A percentile compares a stretch with the other conserved stretches of the same genome.
These are phyloP conservation scores for Friedmanniomyces simplex DNA, from an alignment of 495 filamentous ascomycete genomes.

Conservation along the genomic window DNA sequence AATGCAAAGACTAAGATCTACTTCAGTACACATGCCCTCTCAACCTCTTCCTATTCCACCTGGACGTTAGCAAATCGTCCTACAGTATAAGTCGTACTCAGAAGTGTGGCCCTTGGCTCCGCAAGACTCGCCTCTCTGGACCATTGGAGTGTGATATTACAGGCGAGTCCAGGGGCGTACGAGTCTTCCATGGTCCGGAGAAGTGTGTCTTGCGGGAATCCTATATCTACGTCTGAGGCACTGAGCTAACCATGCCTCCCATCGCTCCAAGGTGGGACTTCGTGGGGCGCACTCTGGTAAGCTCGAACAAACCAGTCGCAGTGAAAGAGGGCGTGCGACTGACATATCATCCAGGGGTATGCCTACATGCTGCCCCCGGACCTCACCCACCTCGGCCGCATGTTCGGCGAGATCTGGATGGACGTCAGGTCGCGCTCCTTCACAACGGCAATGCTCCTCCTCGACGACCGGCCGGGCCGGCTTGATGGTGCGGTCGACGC, in stretches of 20 bases:
- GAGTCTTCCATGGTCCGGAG: neutral
- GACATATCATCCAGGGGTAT: slow-evolving; percentile 32
- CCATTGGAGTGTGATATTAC: too few species aligned
- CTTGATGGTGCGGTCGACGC: slow-evolving; percentile 18
- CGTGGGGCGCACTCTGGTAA: neutral
- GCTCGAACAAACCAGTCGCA: neutral
- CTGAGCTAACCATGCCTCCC: neutral
- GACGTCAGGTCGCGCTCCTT: slow-evolving; percentile 9
- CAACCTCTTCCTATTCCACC: too few species aligned
- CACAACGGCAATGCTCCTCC: slow-evolving; percentile 8
- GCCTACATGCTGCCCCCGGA: slow-evolving; percentile 19
- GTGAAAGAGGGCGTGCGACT: neutral
- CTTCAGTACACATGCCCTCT: too few species aligned
- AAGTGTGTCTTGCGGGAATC: too few species aligned
- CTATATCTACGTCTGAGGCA: too few species aligned
- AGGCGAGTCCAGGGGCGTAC: too few species aligned
- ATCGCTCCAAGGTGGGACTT: neutral
- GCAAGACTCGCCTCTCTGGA: too few species aligned
- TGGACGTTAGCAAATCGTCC: too few species aligned
- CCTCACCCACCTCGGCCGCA: slow-evolving; percentile 8
- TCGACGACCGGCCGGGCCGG: slow-evolving; percentile 16
- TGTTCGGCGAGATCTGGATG: neutral
- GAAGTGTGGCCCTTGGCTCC: too few species aligned
- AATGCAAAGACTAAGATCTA: slow-evolving; percentile 30
- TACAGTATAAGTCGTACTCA: too few species aligned